Percentiles rank a stretch among this genome's conserved stretches.
These are phyloP conservation scores for Xylaria sp. DNA, from an alignment of 2,329 filamentous ascomycete genomes.

Conservation along the genomic window DNA sequence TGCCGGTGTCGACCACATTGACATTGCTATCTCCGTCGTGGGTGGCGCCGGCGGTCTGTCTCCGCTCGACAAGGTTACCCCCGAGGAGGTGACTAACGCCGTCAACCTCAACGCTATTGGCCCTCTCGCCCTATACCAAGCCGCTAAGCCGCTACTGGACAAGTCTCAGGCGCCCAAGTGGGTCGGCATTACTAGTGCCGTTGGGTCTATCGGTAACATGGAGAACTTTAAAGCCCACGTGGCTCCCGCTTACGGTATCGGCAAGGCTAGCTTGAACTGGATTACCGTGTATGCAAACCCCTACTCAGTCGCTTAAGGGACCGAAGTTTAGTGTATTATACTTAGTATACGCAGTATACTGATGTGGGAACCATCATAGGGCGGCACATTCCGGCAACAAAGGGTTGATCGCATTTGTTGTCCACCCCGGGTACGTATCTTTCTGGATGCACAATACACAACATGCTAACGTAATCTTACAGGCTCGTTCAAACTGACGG, in stretches of 20 bases:
- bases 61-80: not conserved
- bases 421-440: no score
- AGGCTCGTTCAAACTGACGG: constrained; percentile 28
- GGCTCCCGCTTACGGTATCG: not conserved
- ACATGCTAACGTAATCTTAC: not conserved
- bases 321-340: no score
- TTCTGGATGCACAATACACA: not conserved
- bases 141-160: not conserved
- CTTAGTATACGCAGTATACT: no score
- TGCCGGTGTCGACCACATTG: no score
- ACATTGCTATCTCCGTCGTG: not conserved
- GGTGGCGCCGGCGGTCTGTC: not conserved
- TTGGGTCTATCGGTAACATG: not conserved
- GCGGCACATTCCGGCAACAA: no score
- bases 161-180: not conserved
- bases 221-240: not conserved
- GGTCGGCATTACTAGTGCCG: not conserved
- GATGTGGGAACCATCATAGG: no score
- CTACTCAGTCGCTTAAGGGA: not conserved
- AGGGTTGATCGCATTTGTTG: no score
- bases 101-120: not conserved
- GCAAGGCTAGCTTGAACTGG: not conserved
- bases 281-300: not conserved
- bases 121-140: not conserved
- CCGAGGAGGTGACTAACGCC: not conserved